Evolutionary conservation across 2,329 filamentous ascomycete genomes (phyloP).

Genomic region (Aspergillus fijiensis): DNA sequence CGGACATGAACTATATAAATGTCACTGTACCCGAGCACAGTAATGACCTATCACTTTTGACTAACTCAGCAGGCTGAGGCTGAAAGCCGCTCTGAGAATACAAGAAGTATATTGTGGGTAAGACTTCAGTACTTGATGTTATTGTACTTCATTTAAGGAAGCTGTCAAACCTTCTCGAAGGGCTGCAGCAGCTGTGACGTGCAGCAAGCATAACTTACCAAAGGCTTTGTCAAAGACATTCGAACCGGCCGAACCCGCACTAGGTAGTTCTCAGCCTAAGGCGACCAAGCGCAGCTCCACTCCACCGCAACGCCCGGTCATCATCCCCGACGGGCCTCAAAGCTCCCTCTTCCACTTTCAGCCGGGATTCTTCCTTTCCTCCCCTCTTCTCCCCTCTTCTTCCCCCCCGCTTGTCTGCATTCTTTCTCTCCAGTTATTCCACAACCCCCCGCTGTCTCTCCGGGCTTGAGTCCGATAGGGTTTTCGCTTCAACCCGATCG

Average conservation of each 20-base stretch:
- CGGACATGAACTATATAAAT: too few species aligned
- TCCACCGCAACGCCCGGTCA: slow-evolving; percentile 13
- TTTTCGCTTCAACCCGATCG: slow-evolving; percentile 2
- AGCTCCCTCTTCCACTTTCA: slow-evolving; percentile 11
- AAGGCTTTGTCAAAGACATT: background rate
- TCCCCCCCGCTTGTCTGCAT: background rate
- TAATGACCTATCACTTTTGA: too few species aligned
- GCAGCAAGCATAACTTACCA: background rate
- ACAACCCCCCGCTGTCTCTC: background rate
- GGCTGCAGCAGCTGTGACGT: background rate
- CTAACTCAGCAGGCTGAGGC: too few species aligned
- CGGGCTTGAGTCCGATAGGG: background rate
- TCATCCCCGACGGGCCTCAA: slow-evolving; percentile 13
- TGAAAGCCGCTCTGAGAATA: too few species aligned
- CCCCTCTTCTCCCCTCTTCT: background rate
- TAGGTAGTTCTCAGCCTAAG: slow-evolving; percentile 12
- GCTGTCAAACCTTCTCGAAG: background rate
- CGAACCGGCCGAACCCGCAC: slow-evolving; percentile 3
- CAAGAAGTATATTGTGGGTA: too few species aligned
- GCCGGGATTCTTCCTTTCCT: slow-evolving; percentile 1
- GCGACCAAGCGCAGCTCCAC: slow-evolving; percentile 9
- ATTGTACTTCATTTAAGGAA: background rate
- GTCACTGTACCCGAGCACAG: too few species aligned
- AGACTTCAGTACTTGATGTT: too few species aligned
- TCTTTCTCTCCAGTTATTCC: background rate